A percentile compares a stretch with the other conserved stretches of the same genome.
These are phyloP conservation scores for Leccinellum luteum DNA, from an alignment of 768 basidiomycete genomes.

Conservation along the genomic window DNA sequence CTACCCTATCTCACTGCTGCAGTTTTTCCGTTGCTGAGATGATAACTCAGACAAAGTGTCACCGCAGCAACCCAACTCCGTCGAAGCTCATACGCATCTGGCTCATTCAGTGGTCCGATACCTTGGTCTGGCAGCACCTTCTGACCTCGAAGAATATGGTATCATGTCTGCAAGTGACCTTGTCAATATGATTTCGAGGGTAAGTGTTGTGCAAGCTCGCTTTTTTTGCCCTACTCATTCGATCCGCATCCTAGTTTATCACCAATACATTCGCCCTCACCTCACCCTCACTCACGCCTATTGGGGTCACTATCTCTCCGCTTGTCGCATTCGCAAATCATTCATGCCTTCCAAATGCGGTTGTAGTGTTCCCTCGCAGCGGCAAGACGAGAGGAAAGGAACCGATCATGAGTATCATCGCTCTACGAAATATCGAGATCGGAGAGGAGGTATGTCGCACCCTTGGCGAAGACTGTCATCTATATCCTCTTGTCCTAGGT, in stretches of 20 bases:
- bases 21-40: background rate
- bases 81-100: constrained; percentile 63
- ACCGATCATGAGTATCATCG: constrained; percentile 70
- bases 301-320: constrained; percentile 86
- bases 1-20: background rate
- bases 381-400: constrained; percentile 40
- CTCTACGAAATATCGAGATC: constrained; percentile 57
- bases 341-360: constrained; percentile 84
- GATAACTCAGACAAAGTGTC: constrained; percentile 50
- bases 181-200: constrained; percentile 70
- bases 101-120: constrained; percentile 75
- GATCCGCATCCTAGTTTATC: constrained; percentile 58
- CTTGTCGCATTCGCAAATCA: constrained; percentile 82
- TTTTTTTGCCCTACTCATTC: background rate
- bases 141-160: constrained; percentile 57
- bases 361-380: constrained; percentile 81
- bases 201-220: constrained; percentile 29
- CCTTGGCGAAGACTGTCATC: background rate
- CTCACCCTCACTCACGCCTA: constrained; percentile 68
- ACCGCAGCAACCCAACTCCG: constrained; percentile 43
- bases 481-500: constrained; percentile 45
- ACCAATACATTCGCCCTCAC: constrained; percentile 91
- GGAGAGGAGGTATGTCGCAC: constrained; percentile 63
- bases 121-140: constrained; percentile 55
- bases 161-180: constrained; percentile 59